Base-by-base conservation (phyloP, 208 protist species). In the Trypanosomatidae sp. region DNA sequence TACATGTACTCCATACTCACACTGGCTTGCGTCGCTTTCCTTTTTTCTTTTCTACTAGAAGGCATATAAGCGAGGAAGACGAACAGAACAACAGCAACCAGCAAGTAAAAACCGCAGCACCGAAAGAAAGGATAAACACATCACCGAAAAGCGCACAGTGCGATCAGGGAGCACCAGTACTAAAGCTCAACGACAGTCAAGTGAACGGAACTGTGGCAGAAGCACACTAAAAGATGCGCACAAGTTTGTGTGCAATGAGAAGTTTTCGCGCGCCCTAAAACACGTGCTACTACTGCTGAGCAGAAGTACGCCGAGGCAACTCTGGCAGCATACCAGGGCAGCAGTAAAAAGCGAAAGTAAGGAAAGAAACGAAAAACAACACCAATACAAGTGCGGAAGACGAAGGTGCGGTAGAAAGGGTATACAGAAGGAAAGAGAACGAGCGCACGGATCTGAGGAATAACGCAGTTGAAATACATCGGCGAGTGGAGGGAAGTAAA, bases 401-500 rank as follows among this genome's bases (percentile, higher is more conserved):
- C 52, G 25, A 5, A 72, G 39, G 4, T 5, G 19, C 5, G 50
- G 1, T n/a, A 25, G 25, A 25, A 13, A 1, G 28, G 55, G 55
- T 55, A 39, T 13, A 39, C n/a, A 62, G 56, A 62, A 19, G 13
- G 19, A 58, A 17, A 3, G 28, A 30, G 17, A 17, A 2, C n/a
- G n/a, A 62, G 28, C 12, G 0, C 7, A 10, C 15, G 7, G 15
- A 41, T 62, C n/a, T 62, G 56, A 66, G 15, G 17, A 74, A 58
- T 52, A 39, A 78, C 50, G 36, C 47, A 47, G 67, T 55, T n/a
- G 2, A 64, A 2, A 39, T 19, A 64, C 39, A 19, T 19, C n/a
- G 36, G 46, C 19, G 22, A 66, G 30, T 46, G n/a, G 58, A 66
- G 3, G 4, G 25, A 66, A 73, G 25, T 28, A 68, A 62, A 71